phyloP scores from a whole-genome alignment of 1,139 yeast species.

The Yamadazyma atlantica region DNA sequence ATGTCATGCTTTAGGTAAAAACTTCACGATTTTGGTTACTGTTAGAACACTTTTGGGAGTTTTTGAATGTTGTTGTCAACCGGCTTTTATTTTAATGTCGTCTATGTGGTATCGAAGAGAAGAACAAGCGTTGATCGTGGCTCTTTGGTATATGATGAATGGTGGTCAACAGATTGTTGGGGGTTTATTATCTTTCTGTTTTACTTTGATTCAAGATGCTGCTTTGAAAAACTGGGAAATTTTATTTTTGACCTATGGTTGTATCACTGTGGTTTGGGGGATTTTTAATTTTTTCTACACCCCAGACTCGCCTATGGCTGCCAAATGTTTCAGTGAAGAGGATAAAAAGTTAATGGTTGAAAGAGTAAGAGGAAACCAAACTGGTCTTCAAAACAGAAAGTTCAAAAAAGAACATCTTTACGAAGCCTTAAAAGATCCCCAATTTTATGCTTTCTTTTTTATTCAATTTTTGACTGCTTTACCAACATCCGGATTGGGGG shows the following conservation, averaged over 20 bases:
- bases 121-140: conserved; percentile 38
- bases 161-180: conserved; percentile 44
- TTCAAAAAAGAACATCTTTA: conserved; percentile 28
- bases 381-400: conserved; percentile 30
- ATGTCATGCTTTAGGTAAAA: conserved; percentile 35
- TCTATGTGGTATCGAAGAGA: conserved; percentile 43
- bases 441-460: conserved; percentile 38
- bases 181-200: conserved; percentile 41
- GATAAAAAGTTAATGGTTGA: conserved; percentile 32
- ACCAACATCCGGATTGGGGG: conserved; percentile 42
- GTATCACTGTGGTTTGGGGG: conserved; percentile 35
- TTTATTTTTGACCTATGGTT: conserved; percentile 36
- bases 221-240: conserved; percentile 37
- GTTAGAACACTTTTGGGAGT: conserved; percentile 42
- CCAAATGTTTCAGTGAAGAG: conserved; percentile 28
- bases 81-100: conserved; percentile 40
- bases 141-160: conserved; percentile 40
- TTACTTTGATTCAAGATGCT: conserved; percentile 33
- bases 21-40: conserved; percentile 40
- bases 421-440: conserved; percentile 31
- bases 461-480: conserved; percentile 36
- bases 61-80: conserved; percentile 45
- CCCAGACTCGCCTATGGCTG: conserved; percentile 32
- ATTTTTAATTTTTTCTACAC: conserved; percentile 26
- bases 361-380: conserved; percentile 32